A percentile compares a stretch with the other conserved stretches of the same genome.
phyloP scores from a whole-genome alignment of 805 yeast genomes.

The Spathaspora boniae region DNA sequence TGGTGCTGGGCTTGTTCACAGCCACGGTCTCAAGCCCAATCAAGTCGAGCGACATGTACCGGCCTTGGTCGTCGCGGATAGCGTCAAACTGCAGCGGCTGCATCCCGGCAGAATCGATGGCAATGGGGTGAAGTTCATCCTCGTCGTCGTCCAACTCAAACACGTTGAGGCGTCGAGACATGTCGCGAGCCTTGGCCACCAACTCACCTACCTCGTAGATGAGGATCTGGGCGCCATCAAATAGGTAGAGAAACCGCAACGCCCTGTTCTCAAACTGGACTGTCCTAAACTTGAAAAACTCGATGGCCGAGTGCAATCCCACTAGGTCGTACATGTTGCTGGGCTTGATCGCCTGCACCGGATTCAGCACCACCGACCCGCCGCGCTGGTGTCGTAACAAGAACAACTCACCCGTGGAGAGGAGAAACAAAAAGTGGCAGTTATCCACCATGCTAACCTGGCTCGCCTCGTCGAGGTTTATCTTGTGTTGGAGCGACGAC shows the following conservation, averaged over 20 bases:
- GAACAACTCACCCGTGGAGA: constrained; percentile 37
- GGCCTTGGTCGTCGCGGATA: constrained; percentile 6
- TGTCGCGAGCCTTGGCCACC: constrained; percentile 9
- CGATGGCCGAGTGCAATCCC: constrained; percentile 26
- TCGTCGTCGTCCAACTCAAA: constrained; percentile 14
- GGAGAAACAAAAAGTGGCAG: constrained; percentile 32
- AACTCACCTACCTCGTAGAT: constrained; percentile 25
- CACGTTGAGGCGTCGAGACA: constrained; percentile 8
- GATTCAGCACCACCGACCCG: constrained; percentile 1
- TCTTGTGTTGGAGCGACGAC: constrained; percentile 24
- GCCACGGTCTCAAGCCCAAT: constrained; percentile 40
- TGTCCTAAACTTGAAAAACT: constrained; percentile 25
- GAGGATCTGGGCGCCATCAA: constrained; percentile 36
- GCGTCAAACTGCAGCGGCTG: constrained; percentile 22
- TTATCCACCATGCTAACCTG: constrained; percentile 24
- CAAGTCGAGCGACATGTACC: constrained; percentile 32
- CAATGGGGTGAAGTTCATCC: constrained; percentile 23
- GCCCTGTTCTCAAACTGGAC: constrained; percentile 13
- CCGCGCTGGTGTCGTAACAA: constrained; percentile 30
- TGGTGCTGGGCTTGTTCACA: constrained; percentile 18
- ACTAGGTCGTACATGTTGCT: constrained; percentile 35
- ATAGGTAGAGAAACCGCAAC: constrained; percentile 24
- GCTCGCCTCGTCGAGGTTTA: constrained; percentile 20
- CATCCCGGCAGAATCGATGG: constrained; percentile 22
- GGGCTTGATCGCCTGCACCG: constrained; percentile 11